phyloP scores from a whole-genome alignment of 257 asterid genomes.

The Leonotis leonurus region DNA sequence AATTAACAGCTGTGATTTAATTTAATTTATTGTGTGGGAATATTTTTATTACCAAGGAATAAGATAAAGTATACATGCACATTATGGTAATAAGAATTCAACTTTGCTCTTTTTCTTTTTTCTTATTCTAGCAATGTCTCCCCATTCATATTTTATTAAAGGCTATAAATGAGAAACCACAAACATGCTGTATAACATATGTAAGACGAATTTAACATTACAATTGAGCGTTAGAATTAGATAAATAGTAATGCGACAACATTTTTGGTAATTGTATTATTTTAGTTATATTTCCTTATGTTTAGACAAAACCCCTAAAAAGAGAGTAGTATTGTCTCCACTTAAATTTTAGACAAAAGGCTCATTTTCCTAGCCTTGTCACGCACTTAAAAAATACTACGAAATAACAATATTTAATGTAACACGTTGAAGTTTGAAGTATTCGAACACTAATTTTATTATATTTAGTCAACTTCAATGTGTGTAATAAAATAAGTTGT shows the following conservation, averaged over 20 bases:
- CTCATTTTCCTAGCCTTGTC: conserved; percentile 28
- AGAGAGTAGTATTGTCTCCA: conserved; percentile 11
- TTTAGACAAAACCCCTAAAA: conserved; percentile 17
- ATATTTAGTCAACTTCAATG: conserved; percentile 29
- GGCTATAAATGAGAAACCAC: too few species aligned
- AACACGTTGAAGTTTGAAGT: neutral
- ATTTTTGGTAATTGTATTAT: conserved; percentile 7
- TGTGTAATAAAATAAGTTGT: neutral
- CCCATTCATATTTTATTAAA: too few species aligned
- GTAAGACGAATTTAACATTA: neutral
- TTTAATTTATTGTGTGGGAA: too few species aligned
- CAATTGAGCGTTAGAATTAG: neutral
- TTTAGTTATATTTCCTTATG: neutral
- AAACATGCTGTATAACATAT: neutral
- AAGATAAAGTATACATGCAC: too few species aligned
- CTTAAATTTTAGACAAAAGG: conserved; percentile 26
- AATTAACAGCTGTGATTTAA: too few species aligned
- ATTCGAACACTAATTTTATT: neutral
- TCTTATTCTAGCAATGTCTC: too few species aligned
- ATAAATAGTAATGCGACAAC: conserved; percentile 22
- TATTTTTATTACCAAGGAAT: too few species aligned
- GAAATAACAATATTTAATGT: neutral
- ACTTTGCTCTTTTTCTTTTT: too few species aligned
- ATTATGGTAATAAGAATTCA: too few species aligned
- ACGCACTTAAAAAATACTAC: neutral